phyloP scores from a whole-genome alignment of 768 basidiomycete species.

The Phylloporus sp. region DNA sequence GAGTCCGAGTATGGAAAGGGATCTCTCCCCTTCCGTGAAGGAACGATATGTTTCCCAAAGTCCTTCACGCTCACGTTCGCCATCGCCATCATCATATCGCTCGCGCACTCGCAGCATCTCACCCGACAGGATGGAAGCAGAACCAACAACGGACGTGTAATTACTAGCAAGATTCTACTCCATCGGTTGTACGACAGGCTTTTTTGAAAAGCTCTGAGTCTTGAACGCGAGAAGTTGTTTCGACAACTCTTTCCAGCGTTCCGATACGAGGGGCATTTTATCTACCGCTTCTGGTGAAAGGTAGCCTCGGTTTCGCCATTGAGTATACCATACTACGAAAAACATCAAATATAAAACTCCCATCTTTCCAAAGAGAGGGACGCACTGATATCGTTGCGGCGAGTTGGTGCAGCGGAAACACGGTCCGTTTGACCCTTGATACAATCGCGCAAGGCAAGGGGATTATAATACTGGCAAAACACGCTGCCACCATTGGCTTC shows the following conservation, averaged over 20 bases:
- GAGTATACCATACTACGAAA: slow-evolving; percentile 70
- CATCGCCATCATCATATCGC: slow-evolving; percentile 39
- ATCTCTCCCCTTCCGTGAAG: slow-evolving; percentile 40
- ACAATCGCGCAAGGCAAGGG: slow-evolving; percentile 75
- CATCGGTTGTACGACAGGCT: slow-evolving; percentile 15
- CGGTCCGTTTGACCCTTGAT: slow-evolving; percentile 70
- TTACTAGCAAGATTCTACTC: slow-evolving; percentile 18
- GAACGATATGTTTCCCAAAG: slow-evolving; percentile 65
- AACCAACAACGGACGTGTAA: slow-evolving; percentile 16
- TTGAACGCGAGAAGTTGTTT: slow-evolving; percentile 56
- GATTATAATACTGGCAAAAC: slow-evolving; percentile 89
- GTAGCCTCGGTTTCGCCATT: slow-evolving; percentile 71
- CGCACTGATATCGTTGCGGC: slow-evolving; percentile 80
- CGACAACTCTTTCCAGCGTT: slow-evolving; percentile 66
- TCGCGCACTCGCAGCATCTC: slow-evolving; percentile 62
- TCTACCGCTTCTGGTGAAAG: slow-evolving; percentile 57
- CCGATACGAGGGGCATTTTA: slow-evolving; percentile 60
- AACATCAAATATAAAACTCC: slow-evolving; percentile 6
- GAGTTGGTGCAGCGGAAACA: slow-evolving; percentile 74
- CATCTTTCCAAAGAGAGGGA: slow-evolving; percentile 10
- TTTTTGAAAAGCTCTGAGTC: slow-evolving; percentile 29
- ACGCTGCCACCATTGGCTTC: slow-evolving; percentile 80
- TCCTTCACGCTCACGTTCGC: slow-evolving; percentile 47
- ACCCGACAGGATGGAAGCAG: slow-evolving; percentile 49
- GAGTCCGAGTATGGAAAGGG: slow-evolving; percentile 21